A percentile compares a stretch with the other conserved stretches of the same genome.
phyloP scores from a whole-genome alignment of 768 basidiomycete genomes.

The Pleurotus salmoneostramineus region DNA sequence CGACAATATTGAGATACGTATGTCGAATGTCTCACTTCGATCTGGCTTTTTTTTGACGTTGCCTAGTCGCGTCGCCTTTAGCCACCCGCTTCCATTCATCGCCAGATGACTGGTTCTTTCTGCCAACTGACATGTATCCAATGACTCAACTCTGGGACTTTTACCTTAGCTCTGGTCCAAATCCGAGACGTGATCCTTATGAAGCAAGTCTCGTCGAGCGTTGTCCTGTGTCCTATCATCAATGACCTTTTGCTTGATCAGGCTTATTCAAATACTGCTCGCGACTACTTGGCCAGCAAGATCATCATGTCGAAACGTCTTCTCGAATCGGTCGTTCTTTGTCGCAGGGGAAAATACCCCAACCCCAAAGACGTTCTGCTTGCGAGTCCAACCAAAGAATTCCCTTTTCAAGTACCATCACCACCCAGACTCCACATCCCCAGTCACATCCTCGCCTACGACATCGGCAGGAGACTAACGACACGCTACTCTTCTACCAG shows the following conservation, averaged over 20 bases:
- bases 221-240: not conserved
- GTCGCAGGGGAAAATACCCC: too few species aligned
- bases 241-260: not conserved
- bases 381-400: too few species aligned
- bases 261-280: not conserved
- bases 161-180: not conserved
- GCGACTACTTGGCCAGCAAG: not conserved
- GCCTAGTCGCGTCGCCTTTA: not conserved
- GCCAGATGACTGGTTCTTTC: not conserved
- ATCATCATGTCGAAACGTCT: too few species aligned
- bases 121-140: not conserved
- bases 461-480: too few species aligned
- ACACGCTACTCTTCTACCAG: too few species aligned
- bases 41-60: not conserved
- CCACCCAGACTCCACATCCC: too few species aligned
- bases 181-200: not conserved
- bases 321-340: too few species aligned
- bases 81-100: not conserved
- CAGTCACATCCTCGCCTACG: too few species aligned
- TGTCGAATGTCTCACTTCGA: too few species aligned
- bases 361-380: too few species aligned
- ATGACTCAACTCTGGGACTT: not conserved
- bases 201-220: not conserved
- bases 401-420: too few species aligned
- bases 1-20: constrained; percentile 19